A percentile compares a stretch with the other conserved stretches of the same genome.
These are phyloP conservation scores for Prunus campanulata DNA, from an alignment of 306 rosid genomes.

Conservation along the genomic window DNA sequence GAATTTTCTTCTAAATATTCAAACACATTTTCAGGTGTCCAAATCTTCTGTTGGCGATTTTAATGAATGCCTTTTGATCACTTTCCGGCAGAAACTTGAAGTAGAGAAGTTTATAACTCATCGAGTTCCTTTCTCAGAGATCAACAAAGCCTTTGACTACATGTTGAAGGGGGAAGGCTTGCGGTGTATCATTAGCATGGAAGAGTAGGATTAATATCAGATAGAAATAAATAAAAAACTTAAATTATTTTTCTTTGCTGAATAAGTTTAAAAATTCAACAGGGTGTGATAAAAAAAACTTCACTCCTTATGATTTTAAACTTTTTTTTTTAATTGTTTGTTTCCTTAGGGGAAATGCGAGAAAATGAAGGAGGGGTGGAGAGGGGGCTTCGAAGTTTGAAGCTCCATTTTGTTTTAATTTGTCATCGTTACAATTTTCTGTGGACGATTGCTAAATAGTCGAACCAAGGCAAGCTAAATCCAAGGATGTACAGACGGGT, in stretches of 20 bases:
- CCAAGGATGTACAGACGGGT: too few relatives aligned
- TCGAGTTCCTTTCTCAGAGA: slow-evolving; percentile 41
- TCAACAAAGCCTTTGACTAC: slow-evolving; percentile 50
- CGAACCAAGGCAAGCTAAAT: too few relatives aligned
- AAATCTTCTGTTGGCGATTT: neutral
- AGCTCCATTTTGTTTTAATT: too few relatives aligned
- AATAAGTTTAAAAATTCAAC: neutral
- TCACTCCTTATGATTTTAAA: too few relatives aligned
- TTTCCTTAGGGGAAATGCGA: too few relatives aligned
- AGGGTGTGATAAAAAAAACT: too few relatives aligned
- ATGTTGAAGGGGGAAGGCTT: slow-evolving; percentile 41
- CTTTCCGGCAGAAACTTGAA: slow-evolving; percentile 33
- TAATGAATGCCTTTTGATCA: neutral
- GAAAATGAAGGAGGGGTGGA: too few relatives aligned
- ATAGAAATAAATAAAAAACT: neutral
- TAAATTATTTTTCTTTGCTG: neutral
- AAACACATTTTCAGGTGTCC: neutral
- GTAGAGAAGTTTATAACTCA: slow-evolving; percentile 53
- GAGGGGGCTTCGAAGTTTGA: too few relatives aligned
- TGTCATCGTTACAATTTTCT: too few relatives aligned
- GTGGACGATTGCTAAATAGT: too few relatives aligned
- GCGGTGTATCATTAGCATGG: slow-evolving; percentile 48
- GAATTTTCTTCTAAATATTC: neutral
- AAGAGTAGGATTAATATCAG: slow-evolving; percentile 17
- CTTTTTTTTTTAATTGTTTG: too few relatives aligned